A percentile compares a stretch with the other conserved stretches of the same genome.
Conservation (phyloP, 1,284 basidiomycete species). For the Macrocystidia cucumis region DNA sequence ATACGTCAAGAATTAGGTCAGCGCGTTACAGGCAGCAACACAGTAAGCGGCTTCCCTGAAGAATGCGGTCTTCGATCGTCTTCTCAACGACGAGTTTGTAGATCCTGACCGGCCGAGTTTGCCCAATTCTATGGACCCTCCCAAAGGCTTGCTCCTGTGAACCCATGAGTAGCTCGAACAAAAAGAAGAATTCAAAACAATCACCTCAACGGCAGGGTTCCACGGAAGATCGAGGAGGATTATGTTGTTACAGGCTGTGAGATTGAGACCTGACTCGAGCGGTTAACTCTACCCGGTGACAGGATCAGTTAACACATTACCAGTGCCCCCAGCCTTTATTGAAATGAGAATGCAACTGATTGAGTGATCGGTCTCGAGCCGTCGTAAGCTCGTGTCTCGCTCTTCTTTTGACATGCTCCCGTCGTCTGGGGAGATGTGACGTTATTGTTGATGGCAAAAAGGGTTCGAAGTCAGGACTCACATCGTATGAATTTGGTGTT, state of each 20-base stretch:
- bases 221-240: constrained; percentile 94
- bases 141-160: constrained; percentile 91
- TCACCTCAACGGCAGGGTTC: constrained; percentile 87
- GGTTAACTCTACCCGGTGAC: neutral
- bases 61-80: constrained; percentile 88
- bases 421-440: constrained; percentile 52
- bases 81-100: constrained; percentile 88
- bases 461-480: constrained; percentile 35
- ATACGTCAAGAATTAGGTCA: no score
- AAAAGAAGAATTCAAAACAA: no score
- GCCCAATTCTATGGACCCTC: constrained; percentile 86
- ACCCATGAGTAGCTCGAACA: no score
- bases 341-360: constrained; percentile 92
- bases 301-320: constrained; percentile 26
- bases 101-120: constrained; percentile 83
- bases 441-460: constrained; percentile 4
- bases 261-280: constrained; percentile 68
- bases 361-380: constrained; percentile 57
- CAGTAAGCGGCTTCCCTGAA: no score
- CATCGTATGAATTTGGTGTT: constrained; percentile 78
- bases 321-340: constrained; percentile 93
- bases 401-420: constrained; percentile 77
- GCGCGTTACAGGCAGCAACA: no score
- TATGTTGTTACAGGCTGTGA: constrained; percentile 93
- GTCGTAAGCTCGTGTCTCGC: constrained; percentile 68